These are phyloP conservation scores for Suhomyces yuchorum DNA, from an alignment of 1,139 yeast species.

Conservation along the genomic window DNA sequence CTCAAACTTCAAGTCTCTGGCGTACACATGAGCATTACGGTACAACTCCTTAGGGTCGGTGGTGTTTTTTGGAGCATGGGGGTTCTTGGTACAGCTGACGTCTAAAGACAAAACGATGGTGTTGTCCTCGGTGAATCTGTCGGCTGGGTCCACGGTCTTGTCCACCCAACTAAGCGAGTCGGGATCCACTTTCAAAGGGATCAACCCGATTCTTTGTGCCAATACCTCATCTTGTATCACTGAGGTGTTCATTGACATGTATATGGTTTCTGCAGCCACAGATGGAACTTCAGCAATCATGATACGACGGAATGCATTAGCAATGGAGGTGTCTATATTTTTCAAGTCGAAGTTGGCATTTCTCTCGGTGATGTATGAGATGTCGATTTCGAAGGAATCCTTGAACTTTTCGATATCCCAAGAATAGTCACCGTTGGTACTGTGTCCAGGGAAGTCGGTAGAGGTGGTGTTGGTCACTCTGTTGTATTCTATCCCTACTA, in stretches of 20 bases:
- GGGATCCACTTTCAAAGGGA: slow-evolving; percentile 92
- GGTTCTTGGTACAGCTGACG: slow-evolving; percentile 81
- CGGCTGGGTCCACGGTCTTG: slow-evolving; percentile 59
- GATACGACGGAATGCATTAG: slow-evolving; percentile 95
- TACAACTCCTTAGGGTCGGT: slow-evolving; percentile 84
- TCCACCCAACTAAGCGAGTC: slow-evolving; percentile 82
- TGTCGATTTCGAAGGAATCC: slow-evolving; percentile 65
- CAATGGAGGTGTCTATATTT: slow-evolving; percentile 85
- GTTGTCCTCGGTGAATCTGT: slow-evolving; percentile 79
- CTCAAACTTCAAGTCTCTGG: slow-evolving; percentile 83
- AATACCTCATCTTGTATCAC: slow-evolving; percentile 96
- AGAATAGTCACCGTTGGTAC: slow-evolving; percentile 59
- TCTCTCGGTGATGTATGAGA: slow-evolving; percentile 64
- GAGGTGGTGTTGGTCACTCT: slow-evolving; percentile 86
- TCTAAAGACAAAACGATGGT: slow-evolving; percentile 83
- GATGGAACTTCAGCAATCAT: slow-evolving; percentile 97
- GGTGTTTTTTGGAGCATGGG: slow-evolving; percentile 76
- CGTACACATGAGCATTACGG: slow-evolving; percentile 83
- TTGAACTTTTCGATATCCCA: slow-evolving; percentile 89
- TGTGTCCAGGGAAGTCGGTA: slow-evolving; percentile 89
- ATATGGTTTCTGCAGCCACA: slow-evolving; percentile 91
- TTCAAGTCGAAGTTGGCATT: slow-evolving; percentile 85
- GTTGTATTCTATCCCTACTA: slow-evolving; percentile 87
- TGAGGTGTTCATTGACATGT: slow-evolving; percentile 89
- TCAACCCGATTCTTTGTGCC: slow-evolving; percentile 90